A percentile compares a stretch with the other conserved stretches of the same genome.
Conservation (phyloP, 2,329 filamentous ascomycete genomes). For the Claviceps africana region DNA sequence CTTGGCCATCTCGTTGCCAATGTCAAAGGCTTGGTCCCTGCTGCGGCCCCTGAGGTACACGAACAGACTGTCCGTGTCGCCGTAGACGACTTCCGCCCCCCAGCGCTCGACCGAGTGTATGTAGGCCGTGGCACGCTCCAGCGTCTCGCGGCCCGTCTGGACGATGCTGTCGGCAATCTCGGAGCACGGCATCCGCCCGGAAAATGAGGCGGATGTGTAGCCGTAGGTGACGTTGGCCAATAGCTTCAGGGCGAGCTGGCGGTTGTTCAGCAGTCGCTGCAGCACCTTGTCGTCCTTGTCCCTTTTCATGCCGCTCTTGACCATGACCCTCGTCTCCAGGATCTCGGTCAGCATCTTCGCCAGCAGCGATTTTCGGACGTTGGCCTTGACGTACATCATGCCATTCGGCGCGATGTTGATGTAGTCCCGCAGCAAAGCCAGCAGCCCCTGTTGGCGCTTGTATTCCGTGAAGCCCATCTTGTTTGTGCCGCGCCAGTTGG, state of each 20-base stretch:
- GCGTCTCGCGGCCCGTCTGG: slow-evolving; percentile 83
- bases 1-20: slow-evolving; percentile 83
- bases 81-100: slow-evolving; percentile 95
- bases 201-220: slow-evolving; percentile 93
- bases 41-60: slow-evolving; percentile 79
- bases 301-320: slow-evolving; percentile 90
- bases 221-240: slow-evolving; percentile 99
- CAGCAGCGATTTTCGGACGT: slow-evolving; percentile 76
- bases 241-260: slow-evolving; percentile 85
- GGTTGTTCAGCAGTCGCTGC: slow-evolving; percentile 80
- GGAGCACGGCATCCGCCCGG: slow-evolving; percentile 91
- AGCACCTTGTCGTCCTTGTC: slow-evolving; percentile 79
- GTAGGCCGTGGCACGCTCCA: slow-evolving; percentile 82
- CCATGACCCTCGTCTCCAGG: slow-evolving; percentile 90
- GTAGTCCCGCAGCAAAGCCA: slow-evolving; percentile 67
- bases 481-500: slow-evolving; percentile 75
- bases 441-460: slow-evolving; percentile 56
- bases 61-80: slow-evolving; percentile 93
- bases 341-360: slow-evolving; percentile 97
- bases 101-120: slow-evolving; percentile 81
- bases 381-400: slow-evolving; percentile 82
- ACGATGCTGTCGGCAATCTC: slow-evolving; percentile 98
- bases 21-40: slow-evolving; percentile 75
- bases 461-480: slow-evolving; percentile 95
- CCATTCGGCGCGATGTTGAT: slow-evolving; percentile 92